Evolutionary conservation across 129 eudicot species (phyloP), one percentile per base, ranked within the genome.

Genomic region (Flaveria sonorensis): DNA sequence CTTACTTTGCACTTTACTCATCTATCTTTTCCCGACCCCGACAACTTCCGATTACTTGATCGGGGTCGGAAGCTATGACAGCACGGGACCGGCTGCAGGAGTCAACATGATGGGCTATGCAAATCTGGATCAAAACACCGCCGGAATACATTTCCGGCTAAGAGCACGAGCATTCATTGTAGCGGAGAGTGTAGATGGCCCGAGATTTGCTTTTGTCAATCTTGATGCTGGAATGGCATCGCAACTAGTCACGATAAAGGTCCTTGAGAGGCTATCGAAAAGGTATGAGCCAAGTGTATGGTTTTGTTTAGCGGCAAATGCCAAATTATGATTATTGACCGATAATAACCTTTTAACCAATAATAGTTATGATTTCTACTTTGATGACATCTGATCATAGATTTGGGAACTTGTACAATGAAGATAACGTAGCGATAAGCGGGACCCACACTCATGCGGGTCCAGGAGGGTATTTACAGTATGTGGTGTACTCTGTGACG

Each of bases 381-480:
- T 28, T 28, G 3, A 28, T 28, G 32, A 28, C 32, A 28, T 28
- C 0, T 4, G 4, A 28, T 28, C 46, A 47, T 73, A 89, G 95
- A 83, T 89, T 80, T 75, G 95, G 95, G 68, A 74, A 85, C 1
- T 68, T 89, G 74, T 89, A 89, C 86, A 89, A 30, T 1, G 89
- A 89, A 43, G 88, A 85, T 15, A 89, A 86, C 18, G 80, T 89
- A 36, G 95, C 95, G 1, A 89, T 89, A 67, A 86, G 95, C 78
- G 95, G 95, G 42, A 89, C 87, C 8, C 91, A 89, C 65, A 89
- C 89, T n/a, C 89, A 89, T 89, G 89, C 91, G 73, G 95, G 95
- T 70, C 94, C 91, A 66, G 91, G 90, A 74, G 94, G 94, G 18
- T 89, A 89, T 76, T 51, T 86, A 84, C 94, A 89, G 77, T 89